Percentiles rank a stretch among this genome's conserved stretches.
Evolutionary conservation across 805 yeast species (phyloP).

Genomic region (Candida railenensis): DNA sequence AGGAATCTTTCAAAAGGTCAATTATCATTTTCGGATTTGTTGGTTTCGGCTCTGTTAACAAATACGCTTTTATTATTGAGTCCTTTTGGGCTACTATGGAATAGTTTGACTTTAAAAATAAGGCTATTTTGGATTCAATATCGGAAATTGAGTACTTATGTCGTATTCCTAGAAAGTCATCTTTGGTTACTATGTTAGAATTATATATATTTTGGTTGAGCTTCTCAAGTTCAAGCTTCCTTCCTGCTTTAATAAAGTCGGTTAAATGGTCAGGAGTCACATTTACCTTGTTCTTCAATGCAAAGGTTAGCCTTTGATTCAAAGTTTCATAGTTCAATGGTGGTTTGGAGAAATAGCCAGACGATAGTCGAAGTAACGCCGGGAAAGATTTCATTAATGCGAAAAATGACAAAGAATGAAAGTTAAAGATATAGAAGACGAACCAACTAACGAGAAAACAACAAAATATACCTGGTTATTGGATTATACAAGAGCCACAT

Average conservation of each 20-base stretch:
- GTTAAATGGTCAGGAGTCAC: constrained; percentile 8
- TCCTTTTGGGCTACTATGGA: background rate
- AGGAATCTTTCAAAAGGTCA: constrained; percentile 9
- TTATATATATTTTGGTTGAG: background rate
- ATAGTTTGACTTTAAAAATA: background rate
- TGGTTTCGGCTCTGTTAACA: constrained; percentile 19
- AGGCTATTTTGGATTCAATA: constrained; percentile 15
- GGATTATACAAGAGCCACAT: background rate
- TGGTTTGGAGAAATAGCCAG: constrained; percentile 12
- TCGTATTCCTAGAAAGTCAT: constrained; percentile 12
- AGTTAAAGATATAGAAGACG: background rate
- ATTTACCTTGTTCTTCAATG: background rate
- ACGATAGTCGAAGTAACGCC: background rate
- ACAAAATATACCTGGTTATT: too few relatives aligned
- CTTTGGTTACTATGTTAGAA: background rate
- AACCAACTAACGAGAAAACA: background rate
- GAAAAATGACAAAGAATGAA: background rate
- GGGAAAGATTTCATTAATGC: background rate
- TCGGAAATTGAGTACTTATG: constrained; percentile 12
- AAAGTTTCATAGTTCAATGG: constrained; percentile 30
- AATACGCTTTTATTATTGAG: constrained; percentile 14
- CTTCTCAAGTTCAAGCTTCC: constrained; percentile 18
- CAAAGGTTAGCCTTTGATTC: constrained; percentile 14
- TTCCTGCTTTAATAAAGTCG: constrained; percentile 23
- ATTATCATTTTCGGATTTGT: constrained; percentile 7